Evolutionary conservation across 73 alveolate species (phyloP).

Genomic region (Urostyla sp.): DNA sequence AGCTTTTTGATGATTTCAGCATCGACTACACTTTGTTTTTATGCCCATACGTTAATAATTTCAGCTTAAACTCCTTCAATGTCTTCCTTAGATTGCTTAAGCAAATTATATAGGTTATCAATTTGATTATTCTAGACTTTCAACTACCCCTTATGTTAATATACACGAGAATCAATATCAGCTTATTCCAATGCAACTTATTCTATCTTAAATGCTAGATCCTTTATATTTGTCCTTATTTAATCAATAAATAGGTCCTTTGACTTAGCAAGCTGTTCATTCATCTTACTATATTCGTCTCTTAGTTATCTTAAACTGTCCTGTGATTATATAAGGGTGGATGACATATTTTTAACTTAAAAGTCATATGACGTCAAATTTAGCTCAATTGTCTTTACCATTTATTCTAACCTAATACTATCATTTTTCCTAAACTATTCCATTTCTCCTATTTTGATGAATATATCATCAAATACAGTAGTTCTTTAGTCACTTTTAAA

Average conservation of each 20-base stretch:
- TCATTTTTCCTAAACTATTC: constrained; percentile 30
- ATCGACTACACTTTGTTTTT: background rate
- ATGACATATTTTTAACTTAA: background rate
- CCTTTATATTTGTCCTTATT: no score
- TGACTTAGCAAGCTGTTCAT: constrained; percentile 6
- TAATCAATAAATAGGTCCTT: background rate
- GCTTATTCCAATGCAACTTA: no score
- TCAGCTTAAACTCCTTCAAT: constrained; percentile 12
- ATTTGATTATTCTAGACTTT: background rate
- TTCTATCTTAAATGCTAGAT: no score
- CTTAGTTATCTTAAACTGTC: background rate
- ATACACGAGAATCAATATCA: no score
- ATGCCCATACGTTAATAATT: background rate
- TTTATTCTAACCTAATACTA: constrained; percentile 15
- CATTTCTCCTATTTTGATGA: constrained; percentile 31
- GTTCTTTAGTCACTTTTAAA: constrained; percentile 26
- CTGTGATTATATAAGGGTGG: background rate
- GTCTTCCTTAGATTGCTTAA: background rate
- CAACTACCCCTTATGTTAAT: no score
- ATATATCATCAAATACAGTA: constrained; percentile 24
- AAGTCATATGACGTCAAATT: constrained; percentile 10
- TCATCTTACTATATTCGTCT: background rate
- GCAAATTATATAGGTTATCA: background rate
- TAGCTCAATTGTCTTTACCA: background rate
- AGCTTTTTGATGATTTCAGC: background rate